phyloP scores from a whole-genome alignment of 257 asterid species.

The Petunia axillaris region DNA sequence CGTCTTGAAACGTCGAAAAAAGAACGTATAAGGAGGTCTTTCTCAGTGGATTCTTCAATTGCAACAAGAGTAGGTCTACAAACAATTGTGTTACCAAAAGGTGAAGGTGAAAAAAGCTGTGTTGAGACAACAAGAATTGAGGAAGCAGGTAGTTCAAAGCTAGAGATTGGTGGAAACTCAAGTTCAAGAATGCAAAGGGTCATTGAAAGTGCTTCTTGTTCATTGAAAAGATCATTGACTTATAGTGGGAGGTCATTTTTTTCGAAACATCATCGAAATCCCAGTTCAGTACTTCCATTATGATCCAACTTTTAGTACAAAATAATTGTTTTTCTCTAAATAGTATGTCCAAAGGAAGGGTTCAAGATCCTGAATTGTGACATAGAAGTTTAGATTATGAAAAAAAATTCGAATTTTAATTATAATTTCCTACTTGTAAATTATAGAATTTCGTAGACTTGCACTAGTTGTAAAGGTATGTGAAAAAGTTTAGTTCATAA shows the following conservation, averaged over 20 bases:
- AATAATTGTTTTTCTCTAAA: too few species aligned
- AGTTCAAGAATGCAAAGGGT: constrained; percentile 20
- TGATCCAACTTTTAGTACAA: neutral
- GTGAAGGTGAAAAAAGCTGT: constrained; percentile 3
- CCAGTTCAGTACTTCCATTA: constrained; percentile 7
- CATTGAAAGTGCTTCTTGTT: constrained; percentile 4
- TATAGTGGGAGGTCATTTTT: constrained; percentile 27
- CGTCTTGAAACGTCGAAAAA: neutral
- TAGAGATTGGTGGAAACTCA: neutral
- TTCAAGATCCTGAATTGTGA: neutral
- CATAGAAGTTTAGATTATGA: neutral
- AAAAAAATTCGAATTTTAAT: too few species aligned
- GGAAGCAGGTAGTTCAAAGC: neutral
- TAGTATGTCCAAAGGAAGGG: neutral
- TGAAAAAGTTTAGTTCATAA: neutral
- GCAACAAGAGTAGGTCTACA: constrained; percentile 15
- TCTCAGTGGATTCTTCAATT: constrained; percentile 24
- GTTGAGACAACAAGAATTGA: neutral
- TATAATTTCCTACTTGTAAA: too few species aligned
- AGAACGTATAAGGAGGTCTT: constrained; percentile 18
- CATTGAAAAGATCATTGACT: constrained; percentile 30
- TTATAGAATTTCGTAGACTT: neutral
- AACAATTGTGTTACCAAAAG: neutral
- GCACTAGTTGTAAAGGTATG: neutral
- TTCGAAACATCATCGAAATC: neutral